phyloP scores from a whole-genome alignment of 805 yeast species.

The Danielozyma ontarioensis region DNA sequence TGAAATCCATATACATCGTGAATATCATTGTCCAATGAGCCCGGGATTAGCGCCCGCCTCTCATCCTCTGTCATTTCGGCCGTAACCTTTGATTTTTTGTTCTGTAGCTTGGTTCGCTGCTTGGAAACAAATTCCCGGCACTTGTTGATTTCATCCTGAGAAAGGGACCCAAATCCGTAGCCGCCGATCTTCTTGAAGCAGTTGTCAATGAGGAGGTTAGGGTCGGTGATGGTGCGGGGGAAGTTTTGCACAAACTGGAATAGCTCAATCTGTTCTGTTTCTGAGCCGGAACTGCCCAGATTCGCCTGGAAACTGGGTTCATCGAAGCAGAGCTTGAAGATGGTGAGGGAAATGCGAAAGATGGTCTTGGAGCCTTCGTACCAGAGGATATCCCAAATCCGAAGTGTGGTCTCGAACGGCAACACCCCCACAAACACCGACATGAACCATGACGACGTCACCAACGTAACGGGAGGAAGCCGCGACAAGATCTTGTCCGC shows the following conservation, averaged over 20 bases:
- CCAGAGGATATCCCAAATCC: slow-evolving; percentile 94
- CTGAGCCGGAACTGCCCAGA: slow-evolving; percentile 15
- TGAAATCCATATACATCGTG: slow-evolving; percentile 43
- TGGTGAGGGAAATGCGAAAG: slow-evolving; percentile 75
- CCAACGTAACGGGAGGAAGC: slow-evolving; percentile 85
- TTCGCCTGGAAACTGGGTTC: slow-evolving; percentile 52
- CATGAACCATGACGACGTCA: slow-evolving; percentile 98
- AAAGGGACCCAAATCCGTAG: slow-evolving; percentile 58
- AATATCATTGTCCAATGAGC: slow-evolving; percentile 14
- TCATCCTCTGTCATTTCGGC: slow-evolving; percentile 38
- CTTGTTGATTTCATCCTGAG: slow-evolving; percentile 76
- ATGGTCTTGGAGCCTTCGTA: slow-evolving; percentile 86
- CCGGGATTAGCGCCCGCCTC: slow-evolving; percentile 23
- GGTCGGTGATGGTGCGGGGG: slow-evolving; percentile 69
- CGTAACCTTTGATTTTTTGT: slow-evolving; percentile 21
- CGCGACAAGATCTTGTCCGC: slow-evolving; percentile 57
- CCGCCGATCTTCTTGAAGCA: slow-evolving; percentile 73
- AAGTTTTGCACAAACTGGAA: slow-evolving; percentile 83
- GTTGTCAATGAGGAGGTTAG: slow-evolving; percentile 61
- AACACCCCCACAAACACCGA: slow-evolving; percentile 87
- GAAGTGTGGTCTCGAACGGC: slow-evolving; percentile 80
- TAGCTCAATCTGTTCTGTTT: slow-evolving; percentile 42
- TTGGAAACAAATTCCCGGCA: slow-evolving; percentile 75
- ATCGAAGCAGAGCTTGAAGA: slow-evolving; percentile 59
- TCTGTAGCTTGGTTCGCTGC: slow-evolving; percentile 42